Base-by-base conservation (phyloP, 306 rosid genomes). In the Vigna trinervia region DNA sequence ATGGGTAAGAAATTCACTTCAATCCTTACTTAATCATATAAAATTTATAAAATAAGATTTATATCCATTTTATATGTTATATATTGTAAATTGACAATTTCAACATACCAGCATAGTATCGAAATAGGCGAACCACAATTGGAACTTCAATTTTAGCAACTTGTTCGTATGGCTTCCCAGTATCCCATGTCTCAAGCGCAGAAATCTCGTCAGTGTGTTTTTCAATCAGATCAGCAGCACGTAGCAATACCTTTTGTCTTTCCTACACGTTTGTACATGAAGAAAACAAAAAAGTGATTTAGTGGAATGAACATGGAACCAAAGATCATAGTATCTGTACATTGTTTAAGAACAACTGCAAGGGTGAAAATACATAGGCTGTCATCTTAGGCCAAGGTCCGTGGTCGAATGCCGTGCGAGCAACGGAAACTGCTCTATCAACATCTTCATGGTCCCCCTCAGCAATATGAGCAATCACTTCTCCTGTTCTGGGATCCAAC, bases 301-400 rank as follows among this genome's bases (percentile, higher is more conserved):
- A 54, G 38, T 20, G 3, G 38, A 54, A 14, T 9, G 19, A 46
- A n/a, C 70, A 61, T 15, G 48, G 47, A 3, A 60, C 12, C 41
- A 74, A 75, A 57, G 61, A 67, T 58, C 43, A 62, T 8, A 36
- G 13, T 19, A 10, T 66, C 65, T 32, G 52, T 26, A 59, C 32
- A 56, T 19, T 11, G 15, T 41, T 75, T 65, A 61, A 39, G 9
- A 23, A 53, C 45, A 61, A 61, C 1, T 61, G 38, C 20, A 64
- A 45, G 71, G 66, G 69, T 23, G 6, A 22, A 50, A 57, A 71
- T 81, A 92, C 96, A 85, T 92, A 92, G 70, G 96, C 94, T 63
- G 94, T 76, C 92, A 92, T 90, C 87, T 34, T 92, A 22, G 96
- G 94, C 97, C 97, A 92, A 43, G 97, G 96, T 62, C 92, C 97